Conservation (phyloP, 208 protist genomes). For the Leishmania martiniquensis region DNA sequence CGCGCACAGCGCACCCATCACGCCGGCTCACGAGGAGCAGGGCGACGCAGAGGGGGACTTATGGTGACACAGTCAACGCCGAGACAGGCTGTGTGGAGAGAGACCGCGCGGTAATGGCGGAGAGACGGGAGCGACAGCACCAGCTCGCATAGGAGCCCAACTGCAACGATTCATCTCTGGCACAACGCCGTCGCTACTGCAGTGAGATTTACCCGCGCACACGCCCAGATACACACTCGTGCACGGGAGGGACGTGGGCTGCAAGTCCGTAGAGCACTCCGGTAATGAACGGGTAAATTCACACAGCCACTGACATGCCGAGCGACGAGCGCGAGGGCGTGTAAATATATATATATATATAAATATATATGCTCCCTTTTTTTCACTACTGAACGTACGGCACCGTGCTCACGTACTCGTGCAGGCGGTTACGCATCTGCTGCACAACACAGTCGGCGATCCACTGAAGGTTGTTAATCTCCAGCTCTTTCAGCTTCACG, state of each 20-base stretch:
- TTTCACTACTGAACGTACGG: constrained; percentile 3
- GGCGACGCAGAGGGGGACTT: not conserved
- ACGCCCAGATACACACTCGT: not conserved
- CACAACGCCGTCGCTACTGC: not conserved
- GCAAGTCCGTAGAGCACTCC: not conserved
- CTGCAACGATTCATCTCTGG: not conserved
- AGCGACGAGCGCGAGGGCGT: not conserved
- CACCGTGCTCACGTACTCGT: constrained; percentile 86
- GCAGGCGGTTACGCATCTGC: constrained; percentile 85
- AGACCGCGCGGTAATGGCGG: not conserved
- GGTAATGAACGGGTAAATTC: not conserved
- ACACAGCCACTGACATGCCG: not conserved
- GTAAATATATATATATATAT: not conserved
- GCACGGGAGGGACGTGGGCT: not conserved
- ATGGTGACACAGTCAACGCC: not conserved
- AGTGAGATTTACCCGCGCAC: too few species aligned
- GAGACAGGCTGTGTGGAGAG: not conserved
- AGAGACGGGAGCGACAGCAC: not conserved
- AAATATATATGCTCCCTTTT: not conserved
- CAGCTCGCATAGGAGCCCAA: not conserved
- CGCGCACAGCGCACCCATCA: not conserved
- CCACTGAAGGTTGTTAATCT: constrained; percentile 94
- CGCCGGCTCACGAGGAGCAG: not conserved
- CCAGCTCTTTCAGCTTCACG: constrained; percentile 93
- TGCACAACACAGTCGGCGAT: constrained; percentile 94